These are phyloP conservation scores for Trypanosoma mega DNA, from an alignment of 208 protist genomes.

Conservation along the genomic window DNA sequence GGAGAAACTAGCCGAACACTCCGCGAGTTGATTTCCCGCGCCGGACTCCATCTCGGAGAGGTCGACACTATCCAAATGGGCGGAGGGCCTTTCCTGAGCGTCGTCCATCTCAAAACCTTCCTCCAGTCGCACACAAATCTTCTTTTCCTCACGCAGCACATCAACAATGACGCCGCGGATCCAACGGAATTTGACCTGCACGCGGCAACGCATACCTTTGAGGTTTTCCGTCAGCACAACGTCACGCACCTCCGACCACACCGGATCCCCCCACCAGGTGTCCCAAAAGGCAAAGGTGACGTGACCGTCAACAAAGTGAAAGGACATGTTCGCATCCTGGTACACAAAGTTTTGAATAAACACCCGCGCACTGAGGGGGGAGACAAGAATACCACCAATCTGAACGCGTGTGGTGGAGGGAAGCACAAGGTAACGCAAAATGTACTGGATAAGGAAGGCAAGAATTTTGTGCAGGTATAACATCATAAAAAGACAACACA, in stretches of 20 bases:
- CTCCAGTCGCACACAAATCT: constrained; percentile 70
- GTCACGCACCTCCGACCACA: constrained; percentile 68
- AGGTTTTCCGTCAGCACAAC: constrained; percentile 74
- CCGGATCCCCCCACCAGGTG: constrained; percentile 45
- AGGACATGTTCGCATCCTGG: constrained; percentile 75
- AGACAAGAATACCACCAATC: constrained; percentile 53
- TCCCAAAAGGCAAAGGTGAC: constrained; percentile 76
- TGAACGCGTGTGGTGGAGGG: constrained; percentile 50
- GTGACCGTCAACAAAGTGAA: constrained; percentile 87
- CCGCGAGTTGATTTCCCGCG: neutral
- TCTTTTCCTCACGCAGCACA: constrained; percentile 48
- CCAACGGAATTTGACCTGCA: constrained; percentile 42
- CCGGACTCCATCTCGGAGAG: too few species aligned
- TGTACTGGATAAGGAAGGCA: constrained; percentile 38
- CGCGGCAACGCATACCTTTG: constrained; percentile 66
- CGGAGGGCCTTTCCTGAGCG: too few species aligned
- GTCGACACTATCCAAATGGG: too few species aligned
- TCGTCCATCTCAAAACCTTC: constrained; percentile 9
- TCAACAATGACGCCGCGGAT: constrained; percentile 72
- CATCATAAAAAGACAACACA: constrained; percentile 62
- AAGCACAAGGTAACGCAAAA: constrained; percentile 68
- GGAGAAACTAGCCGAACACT: neutral
- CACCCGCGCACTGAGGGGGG: constrained; percentile 63
- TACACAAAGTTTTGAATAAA: constrained; percentile 76
- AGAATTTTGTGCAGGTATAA: constrained; percentile 57